These are phyloP conservation scores for Tricholoma furcatifolium DNA, from an alignment of 768 basidiomycete species.

Conservation along the genomic window DNA sequence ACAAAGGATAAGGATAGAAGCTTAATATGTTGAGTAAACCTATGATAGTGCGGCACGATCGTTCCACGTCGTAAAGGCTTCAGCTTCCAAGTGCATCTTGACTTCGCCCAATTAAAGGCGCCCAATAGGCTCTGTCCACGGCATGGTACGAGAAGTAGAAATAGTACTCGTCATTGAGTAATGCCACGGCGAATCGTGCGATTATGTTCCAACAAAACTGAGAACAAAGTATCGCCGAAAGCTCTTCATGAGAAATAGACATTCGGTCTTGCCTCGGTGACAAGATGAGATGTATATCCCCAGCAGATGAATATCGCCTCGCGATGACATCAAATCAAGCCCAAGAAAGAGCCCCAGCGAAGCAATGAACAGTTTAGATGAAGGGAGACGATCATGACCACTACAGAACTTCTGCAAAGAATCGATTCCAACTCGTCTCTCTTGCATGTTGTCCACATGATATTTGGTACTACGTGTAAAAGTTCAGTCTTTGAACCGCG, in stretches of 20 bases:
- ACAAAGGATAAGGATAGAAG: not conserved
- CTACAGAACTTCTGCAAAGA: not conserved
- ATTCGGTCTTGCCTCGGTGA: no score
- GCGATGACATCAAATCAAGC: no score
- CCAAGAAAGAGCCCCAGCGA: no score
- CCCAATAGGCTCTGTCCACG: not conserved
- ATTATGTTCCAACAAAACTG: not conserved
- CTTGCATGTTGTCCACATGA: not conserved
- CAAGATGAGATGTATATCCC: no score
- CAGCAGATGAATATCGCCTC: no score
- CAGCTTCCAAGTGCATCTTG: not conserved
- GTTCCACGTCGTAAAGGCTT: not conserved
- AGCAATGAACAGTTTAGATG: no score
- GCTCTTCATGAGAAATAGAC: no score
- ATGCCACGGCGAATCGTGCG: slow-evolving; percentile 1
- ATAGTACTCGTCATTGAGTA: not conserved
- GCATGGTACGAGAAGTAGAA: not conserved
- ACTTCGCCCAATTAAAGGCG: not conserved
- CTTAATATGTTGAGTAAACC: not conserved
- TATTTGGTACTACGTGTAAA: not conserved
- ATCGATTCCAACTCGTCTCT: no score
- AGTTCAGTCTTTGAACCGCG: not conserved
- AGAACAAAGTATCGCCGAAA: no score
- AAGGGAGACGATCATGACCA: not conserved
- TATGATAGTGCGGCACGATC: not conserved